Evolutionary conservation across 768 basidiomycete genomes (phyloP).

Genomic region (Tulasnella sp.): DNA sequence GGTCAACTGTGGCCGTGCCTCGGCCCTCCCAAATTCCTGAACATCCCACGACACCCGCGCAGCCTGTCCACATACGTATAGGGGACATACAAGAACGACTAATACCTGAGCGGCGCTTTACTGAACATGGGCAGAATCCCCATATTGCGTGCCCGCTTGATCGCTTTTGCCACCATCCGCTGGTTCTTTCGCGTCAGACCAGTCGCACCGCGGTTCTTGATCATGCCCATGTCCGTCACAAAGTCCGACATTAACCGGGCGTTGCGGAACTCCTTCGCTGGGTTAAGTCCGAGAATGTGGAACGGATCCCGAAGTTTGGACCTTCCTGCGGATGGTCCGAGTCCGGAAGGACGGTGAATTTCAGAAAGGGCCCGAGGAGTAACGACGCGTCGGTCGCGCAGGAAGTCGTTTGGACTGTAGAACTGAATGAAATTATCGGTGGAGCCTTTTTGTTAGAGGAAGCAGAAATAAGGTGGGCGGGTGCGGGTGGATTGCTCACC

Average conservation of each 20-base stretch:
- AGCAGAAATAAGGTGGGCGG: background rate
- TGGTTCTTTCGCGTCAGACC: slow-evolving; percentile 78
- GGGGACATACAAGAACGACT: background rate
- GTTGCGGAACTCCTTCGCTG: slow-evolving; percentile 69
- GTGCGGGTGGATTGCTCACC: background rate
- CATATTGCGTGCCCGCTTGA: slow-evolving; percentile 89
- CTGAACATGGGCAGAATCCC: slow-evolving; percentile 65
- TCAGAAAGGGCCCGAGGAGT: slow-evolving; percentile 9
- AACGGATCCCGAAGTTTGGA: slow-evolving; percentile 69
- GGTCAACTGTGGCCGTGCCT: background rate
- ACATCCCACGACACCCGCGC: background rate
- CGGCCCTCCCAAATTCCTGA: background rate
- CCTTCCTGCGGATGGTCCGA: slow-evolving; percentile 60
- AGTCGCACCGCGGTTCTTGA: slow-evolving; percentile 68
- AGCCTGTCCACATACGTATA: slow-evolving; percentile 18
- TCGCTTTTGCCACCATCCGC: slow-evolving; percentile 77
- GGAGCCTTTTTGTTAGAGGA: background rate
- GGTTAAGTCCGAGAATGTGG: slow-evolving; percentile 71
- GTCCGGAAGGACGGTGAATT: slow-evolving; percentile 45
- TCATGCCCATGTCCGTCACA: slow-evolving; percentile 79
- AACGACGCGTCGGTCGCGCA: slow-evolving; percentile 18
- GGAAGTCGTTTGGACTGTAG: slow-evolving; percentile 35
- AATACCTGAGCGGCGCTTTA: slow-evolving; percentile 39
- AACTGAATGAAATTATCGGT: slow-evolving; percentile 23
- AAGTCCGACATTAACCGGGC: slow-evolving; percentile 59